phyloP scores from a whole-genome alignment of 805 yeast genomes.

The Candida cerambycidarum region DNA sequence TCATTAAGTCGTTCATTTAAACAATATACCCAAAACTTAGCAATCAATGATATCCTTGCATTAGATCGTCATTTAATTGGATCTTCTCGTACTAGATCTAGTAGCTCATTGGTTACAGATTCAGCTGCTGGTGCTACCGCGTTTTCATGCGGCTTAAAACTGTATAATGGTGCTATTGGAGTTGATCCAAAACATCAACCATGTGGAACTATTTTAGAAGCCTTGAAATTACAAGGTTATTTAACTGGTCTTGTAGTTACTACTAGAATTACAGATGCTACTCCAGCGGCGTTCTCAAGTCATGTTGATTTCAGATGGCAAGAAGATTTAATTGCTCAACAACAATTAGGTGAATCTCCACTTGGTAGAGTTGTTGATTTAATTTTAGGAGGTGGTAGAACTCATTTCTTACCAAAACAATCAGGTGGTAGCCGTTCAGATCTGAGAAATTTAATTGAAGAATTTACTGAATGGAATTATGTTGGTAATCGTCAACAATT shows the following conservation, averaged over 20 bases:
- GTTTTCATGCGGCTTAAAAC: constrained; percentile 76
- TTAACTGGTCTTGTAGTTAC: constrained; percentile 88
- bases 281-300: constrained; percentile 85
- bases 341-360: constrained; percentile 75
- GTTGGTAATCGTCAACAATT: constrained; percentile 60
- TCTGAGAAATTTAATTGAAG: constrained; percentile 60
- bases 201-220: constrained; percentile 86
- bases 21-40: constrained; percentile 56
- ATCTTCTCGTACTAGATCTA: constrained; percentile 81
- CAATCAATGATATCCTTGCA: constrained; percentile 53
- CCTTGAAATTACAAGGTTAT: constrained; percentile 77
- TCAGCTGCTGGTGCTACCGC: constrained; percentile 98
- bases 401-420: constrained; percentile 66
- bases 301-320: constrained; percentile 74
- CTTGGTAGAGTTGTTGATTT: constrained; percentile 78
- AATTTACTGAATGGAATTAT: constrained; percentile 60
- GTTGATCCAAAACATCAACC: constrained; percentile 68
- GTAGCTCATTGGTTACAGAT: constrained; percentile 76
- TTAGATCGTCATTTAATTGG: constrained; percentile 77
- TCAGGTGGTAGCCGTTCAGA: constrained; percentile 70
- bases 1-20: constrained; percentile 73
- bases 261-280: constrained; percentile 88
- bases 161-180: constrained; percentile 87
- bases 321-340: constrained; percentile 84
- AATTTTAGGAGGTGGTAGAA: constrained; percentile 88